Evolutionary conservation across 768 basidiomycete genomes (phyloP), one percentile per base, ranked within the genome.

Genomic region (Podaxis pistillaris): DNA sequence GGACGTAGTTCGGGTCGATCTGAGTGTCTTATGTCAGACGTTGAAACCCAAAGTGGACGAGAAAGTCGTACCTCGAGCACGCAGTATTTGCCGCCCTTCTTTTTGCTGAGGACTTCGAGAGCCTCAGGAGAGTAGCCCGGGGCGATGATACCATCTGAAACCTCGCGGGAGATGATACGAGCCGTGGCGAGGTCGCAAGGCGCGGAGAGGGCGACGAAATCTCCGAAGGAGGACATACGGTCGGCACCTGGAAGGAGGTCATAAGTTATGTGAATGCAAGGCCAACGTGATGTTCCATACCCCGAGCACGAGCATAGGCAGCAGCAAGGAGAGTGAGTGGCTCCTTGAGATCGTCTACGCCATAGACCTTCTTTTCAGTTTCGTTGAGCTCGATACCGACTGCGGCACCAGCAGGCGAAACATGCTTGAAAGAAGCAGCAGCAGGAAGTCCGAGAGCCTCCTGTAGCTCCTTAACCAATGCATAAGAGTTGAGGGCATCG

Each of bases 371-470:
- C 71, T 95, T 93, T 76, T 98, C 96, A 0, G 81, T 83, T 30
- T 91, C 89, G 67, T 87, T 82, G 49, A 99, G 82, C 70, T 85
- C 85, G 60, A 97, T 73, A 24, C 95, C 96, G 12, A 98, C 93
- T 28, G 96, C 97, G 5, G 93, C 95, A 56, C 97, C 97, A 1
- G 97, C 97, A 11, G 97, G 97, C 17, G 96, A 98, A 63, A 99
- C 97, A 71, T 99, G 97, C 79, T 99, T 99, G 88, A 98, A 99
- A 0, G 96, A 98, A 0, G 97, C 96, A 12, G 97, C 96, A 13
- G 97, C 97, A 17, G 97, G 96, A 51, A 98, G 86, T 38, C 80
- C 76, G 61, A 98, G 85, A 0, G 93, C 93, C 62, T 86, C 91
- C 51, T 93, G 88, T 2, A 99, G 85, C 73, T 99, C 97, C 70